Base-by-base conservation (phyloP, 2,329 filamentous ascomycete genomes). In the Sporothrix brasiliensis region DNA sequence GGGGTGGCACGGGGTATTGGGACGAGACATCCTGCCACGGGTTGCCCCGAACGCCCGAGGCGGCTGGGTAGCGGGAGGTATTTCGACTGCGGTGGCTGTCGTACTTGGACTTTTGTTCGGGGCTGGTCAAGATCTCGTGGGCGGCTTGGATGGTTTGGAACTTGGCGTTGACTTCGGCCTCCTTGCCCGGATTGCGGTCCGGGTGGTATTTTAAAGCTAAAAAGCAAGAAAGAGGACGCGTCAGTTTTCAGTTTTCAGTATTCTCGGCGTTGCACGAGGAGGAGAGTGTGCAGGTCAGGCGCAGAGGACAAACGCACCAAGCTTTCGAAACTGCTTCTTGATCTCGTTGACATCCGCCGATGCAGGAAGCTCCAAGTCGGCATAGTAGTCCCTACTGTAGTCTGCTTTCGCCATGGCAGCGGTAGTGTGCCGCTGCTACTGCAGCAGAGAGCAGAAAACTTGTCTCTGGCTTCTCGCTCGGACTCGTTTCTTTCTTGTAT, bases 101-200 rank as follows among this genome's bases (percentile, higher is more conserved):
- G 73, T 88, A 87, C 69, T 85, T 86, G 41, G 81, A 78, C 72
- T 83, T 87, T 69, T 81, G 78, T 2, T 81, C 79, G 0, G 84
- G 81, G 71, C 87, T 85, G 34, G 81, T 83, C 16, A 89, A 79
- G 68, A 97, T 85, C 78, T 97, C 93, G 77, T 96, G 90, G 27
- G 93, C 93, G 4, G 91, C 88, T 79, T 96, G 92, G 65, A 97
- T 96, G 66, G 90, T 87, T 79, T 96, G 92, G 77, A 97, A 97
- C 77, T 92, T 91, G 44, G 90, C 85, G 74, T 92, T 92, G 77
- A 91, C 91, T 77, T 94, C 92, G 70, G 87, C 81, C 80, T 97
- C 93, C 76, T 87, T 88, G 67, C 93, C 93, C 13, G 91, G 92
- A 77, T 97, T 97, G 72, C 93, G 90, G 78, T 97, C 93, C 9